phyloP scores from a whole-genome alignment of 805 yeast genomes.

The Wickerhamomyces ciferrii region DNA sequence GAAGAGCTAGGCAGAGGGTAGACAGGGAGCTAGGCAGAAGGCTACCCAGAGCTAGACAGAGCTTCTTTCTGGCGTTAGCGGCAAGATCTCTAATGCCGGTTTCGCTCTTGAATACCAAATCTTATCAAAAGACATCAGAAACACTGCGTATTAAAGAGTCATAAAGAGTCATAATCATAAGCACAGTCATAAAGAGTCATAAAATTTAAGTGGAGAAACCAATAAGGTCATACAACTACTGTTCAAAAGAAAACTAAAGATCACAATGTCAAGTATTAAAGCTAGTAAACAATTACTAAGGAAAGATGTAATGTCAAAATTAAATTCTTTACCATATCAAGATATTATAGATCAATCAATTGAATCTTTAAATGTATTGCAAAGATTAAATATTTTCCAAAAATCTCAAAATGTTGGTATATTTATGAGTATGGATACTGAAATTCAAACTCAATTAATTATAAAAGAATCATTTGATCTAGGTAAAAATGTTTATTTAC shows the following conservation, averaged over 20 bases:
- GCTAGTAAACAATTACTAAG: slow-evolving; percentile 19
- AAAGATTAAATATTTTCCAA: slow-evolving; percentile 28
- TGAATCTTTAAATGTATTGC: slow-evolving; percentile 11
- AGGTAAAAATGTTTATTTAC: slow-evolving; percentile 52
- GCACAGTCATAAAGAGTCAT: too few species aligned
- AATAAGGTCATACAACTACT: too few species aligned
- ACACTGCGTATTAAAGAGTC: too few species aligned
- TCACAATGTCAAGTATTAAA: neutral
- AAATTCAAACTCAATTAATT: slow-evolving; percentile 55
- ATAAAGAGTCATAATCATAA: too few species aligned
- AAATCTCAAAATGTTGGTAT: slow-evolving; percentile 50
- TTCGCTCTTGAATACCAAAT: too few species aligned
- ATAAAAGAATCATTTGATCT: slow-evolving; percentile 45
- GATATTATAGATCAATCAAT: slow-evolving; percentile 22
- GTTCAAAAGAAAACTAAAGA: neutral
- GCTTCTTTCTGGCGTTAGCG: neutral
- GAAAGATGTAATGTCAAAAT: slow-evolving; percentile 10
- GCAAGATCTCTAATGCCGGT: too few species aligned
- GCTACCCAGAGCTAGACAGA: neutral
- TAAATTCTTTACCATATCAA: slow-evolving; percentile 12
- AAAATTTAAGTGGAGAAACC: too few species aligned
- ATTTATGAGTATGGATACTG: slow-evolving; percentile 79
- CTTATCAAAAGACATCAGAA: too few species aligned
- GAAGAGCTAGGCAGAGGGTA: neutral
- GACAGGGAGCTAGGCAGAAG: neutral